Conservation (phyloP, 768 basidiomycete species). For the Termitomyces sp. region DNA sequence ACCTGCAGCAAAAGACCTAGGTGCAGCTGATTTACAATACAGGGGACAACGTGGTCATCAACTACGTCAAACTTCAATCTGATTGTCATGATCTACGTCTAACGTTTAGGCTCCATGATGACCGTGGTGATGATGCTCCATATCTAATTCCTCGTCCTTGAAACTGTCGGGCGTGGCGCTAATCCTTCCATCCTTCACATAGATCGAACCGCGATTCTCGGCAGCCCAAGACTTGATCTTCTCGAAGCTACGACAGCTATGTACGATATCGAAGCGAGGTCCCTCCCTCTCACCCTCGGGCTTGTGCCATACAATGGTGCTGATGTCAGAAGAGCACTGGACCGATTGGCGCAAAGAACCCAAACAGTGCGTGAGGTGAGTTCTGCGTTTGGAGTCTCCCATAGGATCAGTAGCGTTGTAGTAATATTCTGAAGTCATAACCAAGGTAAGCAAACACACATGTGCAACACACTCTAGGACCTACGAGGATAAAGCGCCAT, state of each 20-base stretch:
- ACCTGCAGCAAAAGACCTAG: too few relatives aligned
- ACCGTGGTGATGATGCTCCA: slow-evolving; percentile 2
- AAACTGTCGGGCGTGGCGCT: slow-evolving; percentile 6
- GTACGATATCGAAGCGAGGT: slow-evolving; percentile 6
- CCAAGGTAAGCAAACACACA: too few relatives aligned
- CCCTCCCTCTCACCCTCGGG: background rate
- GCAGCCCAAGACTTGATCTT: slow-evolving; percentile 5
- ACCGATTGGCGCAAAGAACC: slow-evolving; percentile 6
- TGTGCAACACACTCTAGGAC: background rate
- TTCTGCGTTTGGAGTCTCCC: background rate
- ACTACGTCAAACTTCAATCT: too few relatives aligned
- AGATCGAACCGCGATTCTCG: slow-evolving; percentile 6
- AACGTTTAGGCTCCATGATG: background rate
- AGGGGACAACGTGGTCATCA: too few relatives aligned
- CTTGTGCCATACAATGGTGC: slow-evolving; percentile 7
- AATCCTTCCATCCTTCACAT: slow-evolving; percentile 5
- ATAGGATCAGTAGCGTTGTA: slow-evolving; percentile 4
- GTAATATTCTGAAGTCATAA: slow-evolving; percentile 4
- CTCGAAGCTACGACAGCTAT: slow-evolving; percentile 9
- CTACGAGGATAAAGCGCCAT: slow-evolving; percentile 10
- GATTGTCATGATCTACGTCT: too few relatives aligned
- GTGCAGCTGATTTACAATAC: too few relatives aligned
- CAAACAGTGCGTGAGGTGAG: slow-evolving; percentile 7
- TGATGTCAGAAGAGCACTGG: slow-evolving; percentile 9
- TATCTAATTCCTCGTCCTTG: background rate